Evolutionary conservation across 2,329 filamentous ascomycete species (phyloP), one percentile per base, ranked within the genome.

Genomic region (Hysterium pulicare): DNA sequence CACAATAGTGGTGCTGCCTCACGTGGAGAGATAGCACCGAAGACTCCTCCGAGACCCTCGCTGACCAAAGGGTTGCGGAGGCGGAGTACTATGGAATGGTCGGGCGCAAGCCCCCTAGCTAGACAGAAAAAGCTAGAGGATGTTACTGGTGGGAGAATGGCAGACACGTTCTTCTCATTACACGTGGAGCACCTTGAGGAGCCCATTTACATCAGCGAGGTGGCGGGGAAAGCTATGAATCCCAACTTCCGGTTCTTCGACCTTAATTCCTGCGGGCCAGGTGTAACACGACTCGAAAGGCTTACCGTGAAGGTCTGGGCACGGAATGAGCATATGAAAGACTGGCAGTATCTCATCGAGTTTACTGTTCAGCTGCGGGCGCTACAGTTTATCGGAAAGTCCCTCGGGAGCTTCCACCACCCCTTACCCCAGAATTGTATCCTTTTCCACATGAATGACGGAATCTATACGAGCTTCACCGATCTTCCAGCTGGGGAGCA

Each of bases 171-270:
- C 75, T 93, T 95, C 66, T 87, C 88, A 2, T 62, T 96, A 39
- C 90, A 96, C 64, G 79, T 83, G 34, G 71, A 79, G 1, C 78
- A 71, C 3, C 68, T 81, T 39, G 59, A 51, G 10, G 83, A 88
- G 13, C 90, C 91, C 0, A 71, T 96, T n/a, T 96, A 96, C 64
- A 80, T 95, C 55, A 95, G 90, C 59, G 91, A 97, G 68, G 75
- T 86, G 17, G 79, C 83, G 21, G 79, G 86, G 53, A 82, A 82
- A 57, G 83, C 87, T n/a, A 90, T 89, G 68, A 96, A 96, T 64
- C 93, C 93, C 49, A 89, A 86, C 55, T 97, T 95, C 63, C 82
- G 81, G 33, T 85, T 87, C 62, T 94, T 96, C 62, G 85, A 94
- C 48, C 76, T 95, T 5, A 77, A 78, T 19, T 68, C 74, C 5